Conservation (phyloP, 2,329 filamentous ascomycete genomes). For the Colletotrichum karsti region DNA sequence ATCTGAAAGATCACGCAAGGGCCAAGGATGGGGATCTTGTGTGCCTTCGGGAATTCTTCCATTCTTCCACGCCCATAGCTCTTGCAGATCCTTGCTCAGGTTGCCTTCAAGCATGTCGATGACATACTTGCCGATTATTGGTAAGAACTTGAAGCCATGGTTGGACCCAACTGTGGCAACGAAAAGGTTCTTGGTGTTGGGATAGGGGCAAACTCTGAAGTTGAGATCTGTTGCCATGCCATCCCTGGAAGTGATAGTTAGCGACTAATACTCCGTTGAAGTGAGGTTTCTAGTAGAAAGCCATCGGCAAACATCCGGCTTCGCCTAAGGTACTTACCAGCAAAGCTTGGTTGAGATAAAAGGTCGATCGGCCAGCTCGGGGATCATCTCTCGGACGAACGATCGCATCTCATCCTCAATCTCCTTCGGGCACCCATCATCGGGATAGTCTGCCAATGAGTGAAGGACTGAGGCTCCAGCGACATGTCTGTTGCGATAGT, state of each 20-base stretch:
- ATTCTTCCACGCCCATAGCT: slow-evolving; percentile 46
- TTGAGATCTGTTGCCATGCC: slow-evolving; percentile 40
- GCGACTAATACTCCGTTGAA: background rate
- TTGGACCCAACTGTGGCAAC: slow-evolving; percentile 61
- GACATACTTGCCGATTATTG: slow-evolving; percentile 60
- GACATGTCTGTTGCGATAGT: slow-evolving; percentile 42
- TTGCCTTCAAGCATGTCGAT: slow-evolving; percentile 53
- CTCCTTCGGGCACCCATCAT: slow-evolving; percentile 53
- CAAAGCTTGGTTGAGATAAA: slow-evolving; percentile 59
- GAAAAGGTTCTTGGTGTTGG: slow-evolving; percentile 45
- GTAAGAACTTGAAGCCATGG: slow-evolving; percentile 63
- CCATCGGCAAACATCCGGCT: no score
- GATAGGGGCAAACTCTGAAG: slow-evolving; percentile 32
- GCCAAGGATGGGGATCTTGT: slow-evolving; percentile 32
- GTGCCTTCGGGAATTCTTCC: slow-evolving; percentile 28
- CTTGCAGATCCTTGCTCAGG: slow-evolving; percentile 46
- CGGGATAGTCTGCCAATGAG: slow-evolving; percentile 35
- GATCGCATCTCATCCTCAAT: slow-evolving; percentile 60
- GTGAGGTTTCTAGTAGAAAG: no score
- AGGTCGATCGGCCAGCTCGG: slow-evolving; percentile 55
- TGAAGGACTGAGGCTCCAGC: slow-evolving; percentile 31
- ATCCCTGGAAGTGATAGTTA: slow-evolving; percentile 33
- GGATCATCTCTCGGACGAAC: slow-evolving; percentile 59
- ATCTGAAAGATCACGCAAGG: slow-evolving; percentile 31
- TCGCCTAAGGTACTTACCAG: slow-evolving; percentile 53